Base-by-base conservation (phyloP, 208 protist genomes). In the Tritrichomonas foetus region DNA sequence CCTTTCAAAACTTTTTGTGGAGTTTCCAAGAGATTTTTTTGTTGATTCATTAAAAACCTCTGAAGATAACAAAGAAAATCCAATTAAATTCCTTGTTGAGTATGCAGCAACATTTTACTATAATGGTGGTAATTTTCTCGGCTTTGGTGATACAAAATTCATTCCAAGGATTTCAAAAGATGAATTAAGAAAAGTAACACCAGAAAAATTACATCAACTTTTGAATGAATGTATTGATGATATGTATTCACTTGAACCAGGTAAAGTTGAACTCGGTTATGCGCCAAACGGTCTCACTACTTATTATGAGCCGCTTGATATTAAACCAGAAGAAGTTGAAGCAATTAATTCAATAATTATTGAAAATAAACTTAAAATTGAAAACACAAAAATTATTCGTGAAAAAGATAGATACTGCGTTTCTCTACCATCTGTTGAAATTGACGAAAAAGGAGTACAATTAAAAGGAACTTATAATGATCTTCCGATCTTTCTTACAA, bases 91-190 rank as follows among this genome's bases (percentile, higher is more conserved):
- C 30, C 33, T 84, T 1, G 8, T 53, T 47, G 74, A 84, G 53
- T 84, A 47, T n/a, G 74, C 74, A 2, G 27, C n/a, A 11, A 3
- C 8, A 33, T 84, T 84, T 44, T 84, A 55, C 41, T 84, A 84
- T 44, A 49, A 84, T n/a, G 20, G n/a, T n/a, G 74, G 74, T 11
- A 84, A 84, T n/a, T 84, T 33, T n/a, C 74, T 84, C 36, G 74
- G 74, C 3, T 84, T 84, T 53, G 74, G 74, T 53, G 74, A 84
- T n/a, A 84, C 74, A 84, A 84, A 84, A 44, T 84, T 84, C 41
- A 44, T 84, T 53, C 74, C 74, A 55, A 3, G 74, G 2, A 11
- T 49, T 11, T 27, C 41, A 55, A 84, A 84, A 44, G 74, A 84
- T 33, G 8, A 53, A 2, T 25, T 84, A 14, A 3, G 36, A 14